These are phyloP conservation scores for Theobroma cacao DNA, from an alignment of 345 rosid genomes.

Conservation along the genomic window DNA sequence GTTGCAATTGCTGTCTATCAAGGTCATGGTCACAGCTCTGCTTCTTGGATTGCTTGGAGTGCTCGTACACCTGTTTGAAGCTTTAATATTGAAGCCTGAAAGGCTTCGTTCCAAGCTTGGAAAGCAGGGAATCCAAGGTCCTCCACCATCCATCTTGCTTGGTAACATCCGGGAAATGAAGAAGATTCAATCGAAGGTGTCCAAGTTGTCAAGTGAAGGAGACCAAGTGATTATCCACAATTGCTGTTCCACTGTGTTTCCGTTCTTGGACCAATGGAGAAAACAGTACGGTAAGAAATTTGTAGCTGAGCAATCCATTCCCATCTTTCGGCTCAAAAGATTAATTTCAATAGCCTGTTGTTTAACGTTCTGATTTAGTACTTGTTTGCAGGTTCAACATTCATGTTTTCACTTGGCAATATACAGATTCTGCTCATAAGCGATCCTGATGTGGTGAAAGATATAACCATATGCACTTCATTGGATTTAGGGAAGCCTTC, in stretches of 20 bases:
- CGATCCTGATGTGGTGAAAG: conserved; percentile 33
- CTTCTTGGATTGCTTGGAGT: neutral
- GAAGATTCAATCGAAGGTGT: conserved; percentile 5
- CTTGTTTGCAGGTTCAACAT: conserved; percentile 24
- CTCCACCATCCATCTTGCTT: conserved; percentile 28
- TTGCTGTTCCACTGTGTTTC: conserved; percentile 25
- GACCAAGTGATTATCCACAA: conserved; percentile 22
- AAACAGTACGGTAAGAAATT: conserved; percentile 28
- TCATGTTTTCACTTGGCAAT: conserved; percentile 33
- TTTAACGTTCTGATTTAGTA: neutral
- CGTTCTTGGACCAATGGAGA: conserved; percentile 33
- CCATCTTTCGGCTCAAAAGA: neutral
- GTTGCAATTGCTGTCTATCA: neutral
- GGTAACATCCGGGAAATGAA: conserved; percentile 42
- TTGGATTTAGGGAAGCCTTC: conserved; percentile 44
- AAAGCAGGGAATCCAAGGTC: conserved; percentile 41
- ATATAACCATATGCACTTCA: conserved; percentile 32
- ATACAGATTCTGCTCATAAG: conserved; percentile 28
- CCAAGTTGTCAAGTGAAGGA: neutral
- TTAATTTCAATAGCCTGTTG: neutral
- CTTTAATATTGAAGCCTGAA: conserved; percentile 22
- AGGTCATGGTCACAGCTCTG: neutral
- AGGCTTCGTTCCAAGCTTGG: conserved; percentile 27
- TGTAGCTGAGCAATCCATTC: neutral
- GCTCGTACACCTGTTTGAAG: neutral